Conservation (phyloP, 1,284 basidiomycete species). For the Vanrija humicola region DNA sequence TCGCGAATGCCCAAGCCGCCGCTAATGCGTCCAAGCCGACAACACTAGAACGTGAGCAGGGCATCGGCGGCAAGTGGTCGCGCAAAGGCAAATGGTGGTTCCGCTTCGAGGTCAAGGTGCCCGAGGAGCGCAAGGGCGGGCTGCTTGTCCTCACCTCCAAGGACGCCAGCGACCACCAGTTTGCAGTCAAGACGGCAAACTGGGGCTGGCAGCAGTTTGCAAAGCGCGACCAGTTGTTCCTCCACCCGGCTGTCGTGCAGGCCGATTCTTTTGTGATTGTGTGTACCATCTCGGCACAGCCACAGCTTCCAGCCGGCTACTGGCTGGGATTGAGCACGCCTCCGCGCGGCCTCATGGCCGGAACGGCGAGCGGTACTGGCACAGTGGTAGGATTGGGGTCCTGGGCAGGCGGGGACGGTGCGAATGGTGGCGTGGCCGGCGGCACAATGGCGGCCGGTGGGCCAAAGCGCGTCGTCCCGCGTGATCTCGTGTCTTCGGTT, state of each 20-base stretch:
- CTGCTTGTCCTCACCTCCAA: constrained; percentile 54
- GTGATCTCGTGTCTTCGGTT: constrained; percentile 54
- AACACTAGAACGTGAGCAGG: constrained; percentile 64
- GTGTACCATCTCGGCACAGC: constrained; percentile 71
- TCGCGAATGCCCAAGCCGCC: background rate
- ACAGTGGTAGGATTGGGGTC: constrained; percentile 21
- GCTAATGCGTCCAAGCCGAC: constrained; percentile 54
- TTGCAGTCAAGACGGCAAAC: constrained; percentile 75
- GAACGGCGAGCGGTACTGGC: background rate
- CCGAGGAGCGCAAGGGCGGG: constrained; percentile 29
- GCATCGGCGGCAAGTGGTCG: constrained; percentile 67
- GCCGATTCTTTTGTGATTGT: constrained; percentile 66
- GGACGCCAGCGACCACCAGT: constrained; percentile 78
- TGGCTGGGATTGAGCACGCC: constrained; percentile 41
- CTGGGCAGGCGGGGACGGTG: constrained; percentile 39
- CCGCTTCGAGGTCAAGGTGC: constrained; percentile 69
- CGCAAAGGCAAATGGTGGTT: constrained; percentile 81
- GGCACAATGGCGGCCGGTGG: constrained; percentile 40
- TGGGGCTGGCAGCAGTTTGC: constrained; percentile 80
- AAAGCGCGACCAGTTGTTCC: constrained; percentile 67
- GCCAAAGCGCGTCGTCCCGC: constrained; percentile 40
- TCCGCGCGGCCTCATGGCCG: constrained; percentile 1
- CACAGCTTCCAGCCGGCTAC: constrained; percentile 56
- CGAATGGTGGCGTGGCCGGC: constrained; percentile 40
- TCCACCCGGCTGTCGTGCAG: constrained; percentile 57